Evolutionary conservation across 768 basidiomycete genomes (phyloP).

Genomic region (Rhodotorula sphaerocarpa): DNA sequence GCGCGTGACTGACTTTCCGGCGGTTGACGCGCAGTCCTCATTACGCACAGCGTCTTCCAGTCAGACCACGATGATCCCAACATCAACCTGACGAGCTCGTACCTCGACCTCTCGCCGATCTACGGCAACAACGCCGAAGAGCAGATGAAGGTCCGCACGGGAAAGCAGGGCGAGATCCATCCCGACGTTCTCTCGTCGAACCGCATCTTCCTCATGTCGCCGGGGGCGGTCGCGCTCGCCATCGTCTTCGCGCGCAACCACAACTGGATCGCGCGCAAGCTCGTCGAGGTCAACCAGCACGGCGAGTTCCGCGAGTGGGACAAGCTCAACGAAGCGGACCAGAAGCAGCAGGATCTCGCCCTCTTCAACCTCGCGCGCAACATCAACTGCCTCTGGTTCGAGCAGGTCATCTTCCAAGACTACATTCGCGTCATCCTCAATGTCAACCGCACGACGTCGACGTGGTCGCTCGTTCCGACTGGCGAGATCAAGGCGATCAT

Average conservation of each 20-base stretch:
- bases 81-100: conserved; percentile 60
- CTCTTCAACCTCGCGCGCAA: conserved; percentile 32
- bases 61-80: conserved; percentile 47
- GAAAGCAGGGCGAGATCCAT: conserved; percentile 57
- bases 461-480: conserved; percentile 27
- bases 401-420: conserved; percentile 29
- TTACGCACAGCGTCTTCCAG: conserved; percentile 58
- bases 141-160: conserved; percentile 51
- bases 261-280: conserved; percentile 58
- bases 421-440: conserved; percentile 32
- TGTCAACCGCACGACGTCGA: conserved; percentile 20
- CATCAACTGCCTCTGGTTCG: conserved; percentile 23
- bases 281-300: conserved; percentile 51
- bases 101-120: conserved; percentile 65
- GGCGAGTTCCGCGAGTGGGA: conserved; percentile 45
- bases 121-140: conserved; percentile 58
- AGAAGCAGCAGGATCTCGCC: conserved; percentile 28
- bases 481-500: conserved; percentile 20
- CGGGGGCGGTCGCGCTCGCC: conserved; percentile 59
- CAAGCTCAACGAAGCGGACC: conserved; percentile 7
- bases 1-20: no score
- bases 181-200: conserved; percentile 53
- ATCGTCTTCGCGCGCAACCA: conserved; percentile 55
- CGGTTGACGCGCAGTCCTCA: no score
- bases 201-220: conserved; percentile 57